Evolutionary conservation across 345 rosid genomes (phyloP), one percentile per base, ranked within the genome.

Genomic region (Microthlaspi erraticum): DNA sequence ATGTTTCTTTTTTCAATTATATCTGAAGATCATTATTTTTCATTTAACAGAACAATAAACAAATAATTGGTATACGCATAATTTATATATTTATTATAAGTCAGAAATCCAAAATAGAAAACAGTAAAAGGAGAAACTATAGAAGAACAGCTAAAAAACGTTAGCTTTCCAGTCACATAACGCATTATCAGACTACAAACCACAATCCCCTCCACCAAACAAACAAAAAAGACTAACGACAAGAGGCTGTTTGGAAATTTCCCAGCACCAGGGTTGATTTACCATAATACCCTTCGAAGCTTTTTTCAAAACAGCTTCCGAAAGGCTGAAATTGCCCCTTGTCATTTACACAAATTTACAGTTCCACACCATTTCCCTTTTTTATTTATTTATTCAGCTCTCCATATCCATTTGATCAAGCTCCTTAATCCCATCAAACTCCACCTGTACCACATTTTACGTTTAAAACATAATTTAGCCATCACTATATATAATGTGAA

Each of bases 371-470:
- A 50, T 26, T 51, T 29, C 0, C 51, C 49, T 32, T 19, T 39
- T 13, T 41, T 55, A 9, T 51, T 16, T 56, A 13, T 51, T 16
- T 49, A 23, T 65, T 83, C 69, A 81, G 52, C 51, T 68, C 48
- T 78, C 84, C 86, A 78, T 68, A 49, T 2, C 71, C 43, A 61
- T 56, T 4, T 49, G 56, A 49, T 82, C 82, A 60, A 44, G 38
- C 41, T 78, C 70, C 10, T 71, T 60, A 66, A 85, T 68, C 36
- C 70, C 83, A 66, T 83, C 83, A 38, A 83, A 86, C 79, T 93
- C 96, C 78, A 85, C 70, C 98, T 93, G 92, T 77, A 55, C 41
- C 64, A 70, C 13, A 14, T 62, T 31, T 38, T 8, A 26, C 11
- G 11, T 19, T 32, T 17, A n/a, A 2, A 8, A 17, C 60, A 39